Evolutionary conservation across 345 rosid genomes (phyloP), one percentile per base, ranked within the genome.

Genomic region (Hevea brasiliensis): DNA sequence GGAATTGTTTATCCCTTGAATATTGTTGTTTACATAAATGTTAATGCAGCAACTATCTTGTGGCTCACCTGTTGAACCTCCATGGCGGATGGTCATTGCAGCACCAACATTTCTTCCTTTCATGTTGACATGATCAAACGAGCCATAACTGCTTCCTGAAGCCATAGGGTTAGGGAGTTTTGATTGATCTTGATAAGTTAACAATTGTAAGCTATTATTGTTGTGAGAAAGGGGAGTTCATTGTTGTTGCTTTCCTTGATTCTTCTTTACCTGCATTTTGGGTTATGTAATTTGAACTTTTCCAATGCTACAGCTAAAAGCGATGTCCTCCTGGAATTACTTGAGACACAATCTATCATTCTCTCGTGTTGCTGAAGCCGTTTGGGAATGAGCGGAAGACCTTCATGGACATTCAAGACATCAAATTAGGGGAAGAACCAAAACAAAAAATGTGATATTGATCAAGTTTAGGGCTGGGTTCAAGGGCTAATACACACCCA

Each of bases 31-130:
- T 47, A 84, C 35, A 68, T 81, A 74, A 20, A 87, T 85, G 84
- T 85, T 85, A 54, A 87, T 76, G 84, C 85, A 83, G 67, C 77
- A 77, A 71, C 80, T 32, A 13, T 77, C 77, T 48, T 42, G 62
- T 1, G 72, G 70, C 56, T 90, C 85, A 10, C 78, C 69, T 5
- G 79, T 35, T 5, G 57, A 1, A 20, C 67, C 51, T 65, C 81
- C 86, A 9, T 67, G 62, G 42, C 76, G 77, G 42, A 74, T 21
- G 26, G 73, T 48, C 97, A 89, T 87, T 42, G 87, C 68, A 0
- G 96, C 96, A 7, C 98, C 97, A 0, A 79, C 78, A 70, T 89
- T 93, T 64, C 81, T 85, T 55, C 94, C 97, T 24, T 84, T 83
- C 64, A 91, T 21, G 61, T 79, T 77, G 42, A 85, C 73, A 12